Evolutionary conservation across 1,284 basidiomycete species (phyloP).

Genomic region (Albatrellus sp.): DNA sequence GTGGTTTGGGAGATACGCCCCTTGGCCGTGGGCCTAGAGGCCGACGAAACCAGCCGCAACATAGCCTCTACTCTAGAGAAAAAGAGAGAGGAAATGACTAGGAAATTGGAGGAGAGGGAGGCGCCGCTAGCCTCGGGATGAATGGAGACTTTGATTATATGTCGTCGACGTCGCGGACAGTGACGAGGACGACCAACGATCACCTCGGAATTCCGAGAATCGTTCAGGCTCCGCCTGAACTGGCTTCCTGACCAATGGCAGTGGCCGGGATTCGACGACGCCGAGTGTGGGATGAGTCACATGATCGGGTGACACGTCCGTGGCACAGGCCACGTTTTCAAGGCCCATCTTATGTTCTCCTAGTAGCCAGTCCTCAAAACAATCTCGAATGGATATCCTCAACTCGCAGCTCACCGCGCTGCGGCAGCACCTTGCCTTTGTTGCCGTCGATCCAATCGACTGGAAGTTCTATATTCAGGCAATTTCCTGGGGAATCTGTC

Average conservation of each 20-base stretch:
- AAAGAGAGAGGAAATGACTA: conserved; percentile 9
- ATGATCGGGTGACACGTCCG: too few species aligned
- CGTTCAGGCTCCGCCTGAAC: conserved; percentile 8
- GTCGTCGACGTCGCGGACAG: conserved; percentile 10
- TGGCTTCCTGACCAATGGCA: conserved; percentile 7
- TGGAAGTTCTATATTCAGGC: conserved; percentile 33
- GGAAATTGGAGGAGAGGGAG: conserved; percentile 11
- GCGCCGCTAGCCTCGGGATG: conserved; percentile 4
- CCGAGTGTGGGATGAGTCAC: not conserved
- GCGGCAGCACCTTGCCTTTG: conserved; percentile 31
- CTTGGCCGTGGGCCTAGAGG: conserved; percentile 42
- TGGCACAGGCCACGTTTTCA: too few species aligned
- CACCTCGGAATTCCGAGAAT: conserved; percentile 7
- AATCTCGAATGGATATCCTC: conserved; percentile 37
- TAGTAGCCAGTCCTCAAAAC: too few species aligned
- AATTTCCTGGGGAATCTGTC: conserved; percentile 69
- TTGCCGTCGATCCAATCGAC: conserved; percentile 22
- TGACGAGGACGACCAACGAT: conserved; percentile 10
- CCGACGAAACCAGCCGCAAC: conserved; percentile 51
- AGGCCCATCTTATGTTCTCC: too few species aligned
- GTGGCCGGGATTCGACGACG: not conserved
- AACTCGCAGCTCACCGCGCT: conserved; percentile 40
- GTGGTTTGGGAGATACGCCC: conserved; percentile 54
- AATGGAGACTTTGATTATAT: not conserved
- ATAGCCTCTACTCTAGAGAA: conserved; percentile 22